Percentiles rank a stretch among this genome's conserved stretches.
Evolutionary conservation across 345 rosid genomes (phyloP).

Genomic region (Hirschfeldia incana): DNA sequence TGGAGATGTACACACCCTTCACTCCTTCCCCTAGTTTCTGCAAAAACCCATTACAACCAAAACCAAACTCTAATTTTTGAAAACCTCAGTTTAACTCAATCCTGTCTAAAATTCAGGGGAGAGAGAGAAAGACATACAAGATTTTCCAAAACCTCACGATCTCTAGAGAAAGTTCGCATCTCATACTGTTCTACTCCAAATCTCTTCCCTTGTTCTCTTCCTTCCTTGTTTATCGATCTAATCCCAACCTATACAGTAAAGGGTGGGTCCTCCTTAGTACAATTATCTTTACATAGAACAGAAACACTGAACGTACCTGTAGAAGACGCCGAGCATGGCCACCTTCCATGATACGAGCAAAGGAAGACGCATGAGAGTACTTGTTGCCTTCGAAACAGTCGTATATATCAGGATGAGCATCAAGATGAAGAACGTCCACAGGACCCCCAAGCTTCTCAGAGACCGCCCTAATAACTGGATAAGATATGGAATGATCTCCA

Average conservation of each 20-base stretch:
- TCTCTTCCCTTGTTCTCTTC: constrained; percentile 87
- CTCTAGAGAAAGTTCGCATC: constrained; percentile 90
- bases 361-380: constrained; percentile 96
- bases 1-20: constrained; percentile 85
- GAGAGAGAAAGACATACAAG: constrained; percentile 48
- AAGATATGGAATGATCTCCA: constrained; percentile 95
- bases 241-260: constrained; percentile 69
- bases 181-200: constrained; percentile 95
- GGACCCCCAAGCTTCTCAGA: constrained; percentile 97
- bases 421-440: constrained; percentile 91
- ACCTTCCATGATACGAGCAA: constrained; percentile 99
- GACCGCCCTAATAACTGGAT: constrained; percentile 89
- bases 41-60: constrained; percentile 11
- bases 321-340: constrained; percentile 86
- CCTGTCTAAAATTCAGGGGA: background rate
- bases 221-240: constrained; percentile 87
- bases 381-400: constrained; percentile 84
- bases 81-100: background rate
- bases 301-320: constrained; percentile 52
- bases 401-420: constrained; percentile 99
- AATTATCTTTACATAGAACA: constrained; percentile 26
- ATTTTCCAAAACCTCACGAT: constrained; percentile 70
- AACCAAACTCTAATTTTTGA: background rate
- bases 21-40: constrained; percentile 98
- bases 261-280: background rate